Evolutionary conservation across 2,329 filamentous ascomycete species (phyloP), one percentile per base, ranked within the genome.

Genomic region (Ustulina deusta): DNA sequence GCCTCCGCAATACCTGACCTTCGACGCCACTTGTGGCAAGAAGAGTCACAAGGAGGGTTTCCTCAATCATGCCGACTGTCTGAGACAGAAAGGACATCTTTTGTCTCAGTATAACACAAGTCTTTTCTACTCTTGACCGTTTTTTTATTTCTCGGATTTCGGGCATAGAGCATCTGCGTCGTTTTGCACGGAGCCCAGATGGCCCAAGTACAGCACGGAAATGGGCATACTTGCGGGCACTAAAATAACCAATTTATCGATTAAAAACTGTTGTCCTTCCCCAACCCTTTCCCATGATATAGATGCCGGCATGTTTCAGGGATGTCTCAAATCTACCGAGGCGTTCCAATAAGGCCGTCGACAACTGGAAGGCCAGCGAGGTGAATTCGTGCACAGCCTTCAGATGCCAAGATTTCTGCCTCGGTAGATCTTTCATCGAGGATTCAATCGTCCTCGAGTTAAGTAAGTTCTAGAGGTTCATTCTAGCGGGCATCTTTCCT

Each of bases 401-500:
- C 6, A 32, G 15, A 34, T 52, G 29, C 27, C 46, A 17, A 29
- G 7, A 13, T 32, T 6, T 27, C 27, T 32, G 49, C 49, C 49
- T 52, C 49, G 49, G 49, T 52, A 56, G 20, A 42, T 56, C 20
- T n/a, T 42, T 22, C 36, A 29, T 29, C 17, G 22, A 27, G 22
- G 44, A 29, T 17, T 25, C 22, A 27, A 42, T 40, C 52, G 20
- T 27, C 6, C 20, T 56, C 20, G n/a, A n/a, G n/a, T n/a, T n/a
- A n/a, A n/a, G n/a, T 11, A 27, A 11, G 20, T 42, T 42, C 52
- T 29, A 22, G 22, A 29, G 9, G 27, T 29, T 42, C 13, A 11
- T 20, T 44, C 17, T 6, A n/a, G 13, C 57, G 63, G 56, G 38
- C 25, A 61, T 46, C 54, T 42, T 58, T 68, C 52, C 65, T 52